Evolutionary conservation across 2,329 filamentous ascomycete genomes (phyloP).

Genomic region (Stemphylium lycopersici): DNA sequence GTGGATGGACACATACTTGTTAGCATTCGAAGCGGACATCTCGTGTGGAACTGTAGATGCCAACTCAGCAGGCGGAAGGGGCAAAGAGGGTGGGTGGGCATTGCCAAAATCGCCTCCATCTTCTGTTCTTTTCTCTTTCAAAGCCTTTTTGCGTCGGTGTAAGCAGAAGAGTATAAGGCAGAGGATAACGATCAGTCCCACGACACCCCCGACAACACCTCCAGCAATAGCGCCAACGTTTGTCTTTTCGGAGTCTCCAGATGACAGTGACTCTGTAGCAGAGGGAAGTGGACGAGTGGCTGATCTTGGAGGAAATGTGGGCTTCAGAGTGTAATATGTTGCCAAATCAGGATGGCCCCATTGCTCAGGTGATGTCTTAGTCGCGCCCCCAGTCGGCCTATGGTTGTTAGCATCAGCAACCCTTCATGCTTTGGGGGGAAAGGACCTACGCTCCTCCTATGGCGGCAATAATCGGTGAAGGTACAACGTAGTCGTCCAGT

Average conservation of each 20-base stretch:
- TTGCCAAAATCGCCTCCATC: slow-evolving; percentile 8
- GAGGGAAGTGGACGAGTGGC: slow-evolving; percentile 56
- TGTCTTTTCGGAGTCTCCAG: slow-evolving; percentile 22
- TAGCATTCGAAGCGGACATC: slow-evolving; percentile 29
- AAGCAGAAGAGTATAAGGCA: slow-evolving; percentile 46
- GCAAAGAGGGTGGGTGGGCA: background rate
- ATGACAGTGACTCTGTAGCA: slow-evolving; percentile 25
- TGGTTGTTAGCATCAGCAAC: slow-evolving; percentile 25
- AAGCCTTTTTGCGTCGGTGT: slow-evolving; percentile 43
- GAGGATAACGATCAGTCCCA: slow-evolving; percentile 40
- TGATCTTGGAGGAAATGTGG: slow-evolving; percentile 54
- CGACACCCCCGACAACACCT: slow-evolving; percentile 49
- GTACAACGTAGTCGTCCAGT: slow-evolving; percentile 61
- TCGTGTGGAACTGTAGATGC: slow-evolving; percentile 40
- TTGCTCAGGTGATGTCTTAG: slow-evolving; percentile 56
- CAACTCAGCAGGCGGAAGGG: slow-evolving; percentile 41
- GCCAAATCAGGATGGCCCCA: slow-evolving; percentile 60
- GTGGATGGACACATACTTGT: slow-evolving; percentile 39
- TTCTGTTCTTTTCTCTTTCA: slow-evolving; percentile 19
- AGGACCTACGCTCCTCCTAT: slow-evolving; percentile 51
- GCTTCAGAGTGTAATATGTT: slow-evolving; percentile 61
- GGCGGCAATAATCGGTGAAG: slow-evolving; percentile 56
- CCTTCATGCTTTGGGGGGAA: background rate
- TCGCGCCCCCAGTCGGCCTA: slow-evolving; percentile 60
- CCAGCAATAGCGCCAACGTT: slow-evolving; percentile 50